These are phyloP conservation scores for Aethionema arabicum DNA, from an alignment of 345 rosid species.

Conservation along the genomic window DNA sequence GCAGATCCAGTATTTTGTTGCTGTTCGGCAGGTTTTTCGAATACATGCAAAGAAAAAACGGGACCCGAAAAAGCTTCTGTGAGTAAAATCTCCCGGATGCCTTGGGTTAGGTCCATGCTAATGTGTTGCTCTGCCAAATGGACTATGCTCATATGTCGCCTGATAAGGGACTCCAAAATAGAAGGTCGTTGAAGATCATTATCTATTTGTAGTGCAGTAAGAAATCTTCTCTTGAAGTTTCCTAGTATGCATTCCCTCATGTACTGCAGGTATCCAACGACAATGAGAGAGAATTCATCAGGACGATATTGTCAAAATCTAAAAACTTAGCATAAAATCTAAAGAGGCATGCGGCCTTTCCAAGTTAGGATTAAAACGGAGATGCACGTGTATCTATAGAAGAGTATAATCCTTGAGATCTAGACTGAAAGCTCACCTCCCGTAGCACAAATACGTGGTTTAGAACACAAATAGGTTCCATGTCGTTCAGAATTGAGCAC, in stretches of 20 bases:
- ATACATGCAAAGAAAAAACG: conserved; percentile 70
- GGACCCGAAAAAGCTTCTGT: conserved; percentile 91
- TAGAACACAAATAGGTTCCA: conserved; percentile 99
- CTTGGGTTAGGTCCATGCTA: conserved; percentile 98
- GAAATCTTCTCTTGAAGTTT: conserved; percentile 93
- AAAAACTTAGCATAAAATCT: conserved; percentile 4
- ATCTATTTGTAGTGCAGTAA: conserved; percentile 75
- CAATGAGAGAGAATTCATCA: neutral
- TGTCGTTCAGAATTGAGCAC: conserved; percentile 91
- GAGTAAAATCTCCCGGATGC: conserved; percentile 84
- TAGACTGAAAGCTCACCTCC: conserved; percentile 62
- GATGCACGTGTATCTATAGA: neutral
- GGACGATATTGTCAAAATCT: conserved; percentile 1
- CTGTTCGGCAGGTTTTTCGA: conserved; percentile 74
- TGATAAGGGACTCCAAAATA: conserved; percentile 74
- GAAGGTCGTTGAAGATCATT: conserved; percentile 98
- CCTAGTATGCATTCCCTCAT: conserved; percentile 98
- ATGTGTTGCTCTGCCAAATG: conserved; percentile 98
- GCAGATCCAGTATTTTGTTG: conserved; percentile 70
- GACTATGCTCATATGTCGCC: conserved; percentile 84
- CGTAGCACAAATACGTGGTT: conserved; percentile 95
- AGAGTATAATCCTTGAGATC: conserved; percentile 8
- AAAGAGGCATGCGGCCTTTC: conserved; percentile 15
- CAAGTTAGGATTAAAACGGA: conserved; percentile 1
- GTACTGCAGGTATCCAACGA: conserved; percentile 58